Evolutionary conservation across 371 early-diverging fungal genomes (phyloP).

Genomic region (Batkoa obscura): DNA sequence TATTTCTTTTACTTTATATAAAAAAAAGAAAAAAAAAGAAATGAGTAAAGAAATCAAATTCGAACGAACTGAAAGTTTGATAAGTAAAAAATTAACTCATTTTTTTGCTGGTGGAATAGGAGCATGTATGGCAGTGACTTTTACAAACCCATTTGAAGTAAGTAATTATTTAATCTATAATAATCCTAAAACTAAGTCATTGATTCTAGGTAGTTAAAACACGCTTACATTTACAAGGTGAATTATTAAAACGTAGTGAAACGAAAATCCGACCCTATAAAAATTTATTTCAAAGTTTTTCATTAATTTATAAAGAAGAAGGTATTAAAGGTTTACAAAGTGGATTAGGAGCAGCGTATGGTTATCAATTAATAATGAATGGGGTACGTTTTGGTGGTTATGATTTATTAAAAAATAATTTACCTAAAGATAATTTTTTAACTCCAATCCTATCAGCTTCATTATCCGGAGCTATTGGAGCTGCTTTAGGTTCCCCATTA

Average conservation of each 20-base stretch:
- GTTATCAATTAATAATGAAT: conserved; percentile 82
- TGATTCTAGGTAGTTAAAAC: conserved; percentile 72
- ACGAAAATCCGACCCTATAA: conserved; percentile 27
- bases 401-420: conserved; percentile 41
- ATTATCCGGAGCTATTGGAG: conserved; percentile 47
- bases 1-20: too few species aligned
- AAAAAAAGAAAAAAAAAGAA: too few species aligned
- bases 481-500: conserved; percentile 68
- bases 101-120: conserved; percentile 62
- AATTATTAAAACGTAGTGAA: conserved; percentile 28
- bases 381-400: conserved; percentile 83
- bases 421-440: conserved; percentile 7
- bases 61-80: too few species aligned
- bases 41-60: too few species aligned
- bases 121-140: conserved; percentile 80
- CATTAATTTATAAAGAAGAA: conserved; percentile 56
- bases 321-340: conserved; percentile 75
- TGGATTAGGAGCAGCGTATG: conserved; percentile 79
- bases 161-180: background rate
- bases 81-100: conserved; percentile 12
- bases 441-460: conserved; percentile 12
- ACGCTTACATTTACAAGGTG: conserved; percentile 88
- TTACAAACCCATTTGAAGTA: conserved; percentile 88
- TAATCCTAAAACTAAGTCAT: background rate
- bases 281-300: conserved; percentile 57